Conservation (phyloP, 176 grass and related monocot genomes). For the sorghum (Sorghum bicolor) region Sorghum_bicolor_NCBIv3 NC_012877.2:5539501-5540000, state of each 20-base stretch:
- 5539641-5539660: not conserved
- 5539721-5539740: not conserved
- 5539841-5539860: not conserved
- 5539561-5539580: constrained; percentile 1
- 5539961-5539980: constrained; percentile 44
- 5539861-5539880: not conserved
- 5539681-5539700: not conserved
- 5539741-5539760: not conserved
- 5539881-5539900: not conserved
- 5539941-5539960: constrained; percentile 77
- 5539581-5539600: not conserved
- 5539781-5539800: not conserved
- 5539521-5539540: not conserved
- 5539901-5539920: constrained; percentile 63
- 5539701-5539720: not conserved
- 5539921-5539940: constrained; percentile 61
- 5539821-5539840: not conserved
- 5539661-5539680: not conserved
- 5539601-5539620: constrained; percentile 1
- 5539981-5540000: constrained; percentile 60
- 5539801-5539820: not conserved
- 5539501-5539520: not conserved
- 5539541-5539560: not conserved
- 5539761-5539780: not conserved
- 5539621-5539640: not conserved